Evolutionary conservation across 2,329 filamentous ascomycete species (phyloP).

Genomic region (Graphilbum sp.): DNA sequence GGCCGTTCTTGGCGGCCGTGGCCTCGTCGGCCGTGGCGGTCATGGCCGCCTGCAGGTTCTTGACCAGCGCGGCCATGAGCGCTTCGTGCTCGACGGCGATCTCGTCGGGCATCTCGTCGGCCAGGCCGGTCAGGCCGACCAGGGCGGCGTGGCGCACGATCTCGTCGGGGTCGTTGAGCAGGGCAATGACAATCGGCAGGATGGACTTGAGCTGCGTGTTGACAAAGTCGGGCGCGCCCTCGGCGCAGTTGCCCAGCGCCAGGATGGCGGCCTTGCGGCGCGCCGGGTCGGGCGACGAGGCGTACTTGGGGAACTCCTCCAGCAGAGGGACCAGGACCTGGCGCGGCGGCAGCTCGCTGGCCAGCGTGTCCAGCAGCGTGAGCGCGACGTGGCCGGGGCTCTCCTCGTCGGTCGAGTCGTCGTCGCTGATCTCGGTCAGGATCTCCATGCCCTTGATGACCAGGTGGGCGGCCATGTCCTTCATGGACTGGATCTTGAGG

Average conservation of each 20-base stretch:
- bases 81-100: slow-evolving; percentile 71
- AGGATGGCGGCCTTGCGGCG: slow-evolving; percentile 83
- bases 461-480: slow-evolving; percentile 66
- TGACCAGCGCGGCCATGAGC: slow-evolving; percentile 69
- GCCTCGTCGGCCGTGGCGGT: slow-evolving; percentile 44
- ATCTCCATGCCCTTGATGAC: slow-evolving; percentile 81
- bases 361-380: slow-evolving; percentile 74
- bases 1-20: slow-evolving; percentile 57
- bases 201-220: slow-evolving; percentile 79
- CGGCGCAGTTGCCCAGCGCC: slow-evolving; percentile 82
- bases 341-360: slow-evolving; percentile 75
- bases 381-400: slow-evolving; percentile 76
- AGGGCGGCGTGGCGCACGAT: slow-evolving; percentile 77
- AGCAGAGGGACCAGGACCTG: slow-evolving; percentile 90
- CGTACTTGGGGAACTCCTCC: slow-evolving; percentile 70
- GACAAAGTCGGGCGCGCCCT: slow-evolving; percentile 94
- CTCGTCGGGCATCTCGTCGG: slow-evolving; percentile 86
- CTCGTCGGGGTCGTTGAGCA: slow-evolving; percentile 70
- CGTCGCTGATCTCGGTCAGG: slow-evolving; percentile 70
- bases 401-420: slow-evolving; percentile 68
- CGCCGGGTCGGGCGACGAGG: slow-evolving; percentile 55
- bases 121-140: slow-evolving; percentile 74
- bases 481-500: slow-evolving; percentile 85
- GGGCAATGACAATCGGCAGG: slow-evolving; percentile 66
- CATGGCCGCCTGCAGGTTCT: slow-evolving; percentile 74